phyloP scores from a whole-genome alignment of 139 green algal species.

The Zygnema cylindricum region DNA sequence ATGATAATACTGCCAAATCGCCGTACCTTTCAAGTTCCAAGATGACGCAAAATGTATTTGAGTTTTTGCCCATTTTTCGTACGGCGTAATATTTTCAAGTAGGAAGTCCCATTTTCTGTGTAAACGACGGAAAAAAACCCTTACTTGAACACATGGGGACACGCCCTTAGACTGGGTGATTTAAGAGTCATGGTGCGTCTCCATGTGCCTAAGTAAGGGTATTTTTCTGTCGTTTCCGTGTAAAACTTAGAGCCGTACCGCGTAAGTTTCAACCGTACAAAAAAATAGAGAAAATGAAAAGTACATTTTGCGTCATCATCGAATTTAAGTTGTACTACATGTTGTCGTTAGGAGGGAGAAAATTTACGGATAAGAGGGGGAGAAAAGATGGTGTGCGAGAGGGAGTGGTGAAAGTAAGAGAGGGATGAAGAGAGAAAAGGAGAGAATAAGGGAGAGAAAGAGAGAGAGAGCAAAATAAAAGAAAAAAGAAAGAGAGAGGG shows the following conservation, averaged over 20 bases:
- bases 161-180: too few relatives aligned
- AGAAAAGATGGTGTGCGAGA: not conserved
- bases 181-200: too few relatives aligned
- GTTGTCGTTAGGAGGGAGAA: not conserved
- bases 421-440: not conserved
- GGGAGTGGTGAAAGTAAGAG: not conserved
- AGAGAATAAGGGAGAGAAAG: not conserved
- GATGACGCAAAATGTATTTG: too few relatives aligned
- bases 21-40: too few relatives aligned
- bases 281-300: too few relatives aligned
- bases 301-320: too few relatives aligned
- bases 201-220: not conserved
- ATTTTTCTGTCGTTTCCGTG: not conserved
- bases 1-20: too few relatives aligned
- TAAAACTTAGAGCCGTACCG: not conserved
- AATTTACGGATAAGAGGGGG: not conserved
- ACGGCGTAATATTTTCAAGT: too few relatives aligned
- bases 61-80: too few relatives aligned
- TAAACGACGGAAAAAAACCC: too few relatives aligned
- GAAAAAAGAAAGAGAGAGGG: not conserved
- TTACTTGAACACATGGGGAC: too few relatives aligned
- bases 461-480: not conserved
- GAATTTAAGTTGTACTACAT: not conserved
- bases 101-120: too few relatives aligned
- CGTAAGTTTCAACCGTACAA: not conserved